Evolutionary conservation across 169 alveolate species (phyloP), one percentile per base, ranked within the genome.

Genomic region (Eimeria zaria): DNA sequence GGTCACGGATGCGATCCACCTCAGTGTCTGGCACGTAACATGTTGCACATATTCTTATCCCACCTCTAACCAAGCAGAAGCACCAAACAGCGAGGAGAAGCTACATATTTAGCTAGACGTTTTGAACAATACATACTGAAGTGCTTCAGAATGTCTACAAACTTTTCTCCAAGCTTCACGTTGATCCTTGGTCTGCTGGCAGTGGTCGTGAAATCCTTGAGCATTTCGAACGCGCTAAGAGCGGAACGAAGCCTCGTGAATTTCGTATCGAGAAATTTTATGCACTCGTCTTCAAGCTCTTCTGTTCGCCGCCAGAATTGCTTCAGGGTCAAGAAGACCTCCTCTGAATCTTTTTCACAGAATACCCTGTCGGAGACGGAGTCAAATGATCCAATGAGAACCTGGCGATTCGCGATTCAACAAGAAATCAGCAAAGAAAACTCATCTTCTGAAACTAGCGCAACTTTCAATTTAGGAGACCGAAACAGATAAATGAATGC

Each of bases 221-320:
- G 98, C 97, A 99, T 97, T 95, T 98, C 99, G 97, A 98, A 99
- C 36, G 99, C 99, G 48, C 99, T 99, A 96, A 98, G 99, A 5
- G 99, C 99, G 39, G 99, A 97, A 84, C 99, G 99, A 36, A 99
- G 98, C 81, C 98, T 95, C 58, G 98, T 97, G 94, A 96, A 96
- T n/a, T 81, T 67, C 1, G 97, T 95, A 62, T 89, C 95, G 83
- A 97, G 98, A 92, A 99, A 97, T 78, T 85, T 95, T 62, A 98
- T 98, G 39, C 99, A 98, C 85, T 98, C 98, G 53, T 97, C 98
- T 93, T 98, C 99, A 69, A 98, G 98, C 53, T 97, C 97, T 20
- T 95, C 97, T 95, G 97, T 98, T 71, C 98, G 96, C 96, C 98
- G 97, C 74, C 98, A 97, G 97, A 99, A 99, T 81, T 97, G 97